Base-by-base conservation (phyloP, 2,329 filamentous ascomycete species). In the Xylariales sp. region DNA sequence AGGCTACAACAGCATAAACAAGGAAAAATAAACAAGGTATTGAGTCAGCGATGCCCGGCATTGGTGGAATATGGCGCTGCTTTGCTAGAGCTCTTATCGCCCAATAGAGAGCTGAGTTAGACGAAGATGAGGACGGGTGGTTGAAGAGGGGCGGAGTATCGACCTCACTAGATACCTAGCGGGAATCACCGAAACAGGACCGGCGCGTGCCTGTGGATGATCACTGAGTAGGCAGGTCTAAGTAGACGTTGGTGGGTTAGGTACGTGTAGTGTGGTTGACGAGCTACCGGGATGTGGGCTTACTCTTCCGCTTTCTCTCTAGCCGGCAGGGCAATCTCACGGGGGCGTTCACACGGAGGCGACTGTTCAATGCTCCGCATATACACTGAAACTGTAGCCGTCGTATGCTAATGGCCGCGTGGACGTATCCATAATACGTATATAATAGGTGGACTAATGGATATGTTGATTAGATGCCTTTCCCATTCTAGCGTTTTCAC, bases 1-100 rank as follows among this genome's bases (percentile, higher is more conserved):
- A 53, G 49, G 18, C 49, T 41, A 28, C 56, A 48, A 28, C n/a
- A 10, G 36, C 9, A 14, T 28, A 39, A 41, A 46, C 53, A 62
- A 50, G 52, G 23, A 2, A n/a, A 16, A 34, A 36, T 16, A 23
- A 34, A 45, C 34, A 34, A n/a, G 50, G 36, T 52, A 46, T 28
- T 14, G 34, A 39, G 41, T 5, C 34, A 53, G 39, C 23, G 30
- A 32, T 28, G n/a, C 2, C 8, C 14, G 5, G 3, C 46, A 65
- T 55, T 49, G 60, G 43, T 32, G 34, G 53, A 49, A 64, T 50
- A 14, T 55, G 14, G 8, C 41, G 32, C 56, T 36, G 32, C 23
- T 28, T 60, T 34, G 6, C 41, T 34, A 9, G n/a, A 23, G 23
- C n/a, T 53, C 52, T 67, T 59, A 64, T 67, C 60, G 48, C 32